These are phyloP conservation scores for Clarireedia sp. DNA, from an alignment of 2,329 filamentous ascomycete genomes.

Conservation along the genomic window DNA sequence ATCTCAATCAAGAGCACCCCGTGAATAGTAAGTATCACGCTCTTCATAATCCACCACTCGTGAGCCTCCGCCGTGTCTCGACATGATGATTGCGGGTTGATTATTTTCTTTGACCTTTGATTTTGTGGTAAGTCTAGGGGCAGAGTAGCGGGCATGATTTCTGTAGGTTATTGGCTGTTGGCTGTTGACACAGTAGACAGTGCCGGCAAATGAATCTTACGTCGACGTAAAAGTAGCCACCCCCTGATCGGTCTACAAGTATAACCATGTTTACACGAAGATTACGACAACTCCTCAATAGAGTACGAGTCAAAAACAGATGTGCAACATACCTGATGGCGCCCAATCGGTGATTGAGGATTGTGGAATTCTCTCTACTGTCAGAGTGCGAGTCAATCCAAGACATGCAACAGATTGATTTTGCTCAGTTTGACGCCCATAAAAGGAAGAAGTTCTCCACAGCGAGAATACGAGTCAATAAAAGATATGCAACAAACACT, in stretches of 20 bases:
- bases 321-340: neutral
- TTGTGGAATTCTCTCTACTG: neutral
- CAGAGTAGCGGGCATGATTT: too few relatives aligned
- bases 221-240: too few relatives aligned
- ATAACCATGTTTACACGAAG: neutral
- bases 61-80: slow-evolving; percentile 15
- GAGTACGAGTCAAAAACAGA: neutral
- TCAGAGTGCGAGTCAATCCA: neutral
- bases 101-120: too few relatives aligned
- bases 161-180: too few relatives aligned
- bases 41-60: slow-evolving; percentile 20
- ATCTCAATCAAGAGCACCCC: too few relatives aligned
- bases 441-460: neutral
- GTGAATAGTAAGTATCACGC: slow-evolving; percentile 21
- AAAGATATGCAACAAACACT: neutral
- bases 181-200: too few relatives aligned
- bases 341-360: neutral
- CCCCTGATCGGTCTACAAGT: too few relatives aligned
- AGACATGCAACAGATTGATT: neutral
- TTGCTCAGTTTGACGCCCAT: neutral
- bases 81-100: slow-evolving; percentile 12
- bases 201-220: too few relatives aligned
- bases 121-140: too few relatives aligned
- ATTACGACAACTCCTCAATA: neutral
- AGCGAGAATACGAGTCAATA: neutral